phyloP scores from a whole-genome alignment of 768 basidiomycete species.

The Naematelia aurantialba region DNA sequence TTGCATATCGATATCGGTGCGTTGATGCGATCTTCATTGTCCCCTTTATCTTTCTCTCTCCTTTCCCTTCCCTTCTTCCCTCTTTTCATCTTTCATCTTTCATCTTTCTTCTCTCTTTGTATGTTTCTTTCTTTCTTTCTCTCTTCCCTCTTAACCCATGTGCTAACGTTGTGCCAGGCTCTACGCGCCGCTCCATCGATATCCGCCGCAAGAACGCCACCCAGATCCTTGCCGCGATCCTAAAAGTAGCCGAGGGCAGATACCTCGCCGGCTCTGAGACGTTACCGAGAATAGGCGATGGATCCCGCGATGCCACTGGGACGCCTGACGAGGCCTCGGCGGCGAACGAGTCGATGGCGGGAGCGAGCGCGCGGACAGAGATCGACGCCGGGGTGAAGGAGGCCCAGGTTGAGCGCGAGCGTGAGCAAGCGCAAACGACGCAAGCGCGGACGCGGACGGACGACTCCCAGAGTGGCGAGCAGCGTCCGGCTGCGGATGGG shows the following conservation, averaged over 20 bases:
- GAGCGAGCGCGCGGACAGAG: not conserved
- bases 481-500: no score
- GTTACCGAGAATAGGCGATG: not conserved
- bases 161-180: not conserved
- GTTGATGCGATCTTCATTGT: not conserved
- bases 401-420: not conserved
- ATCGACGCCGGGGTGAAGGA: not conserved
- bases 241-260: not conserved
- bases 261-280: not conserved
- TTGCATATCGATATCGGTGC: not conserved
- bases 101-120: not conserved
- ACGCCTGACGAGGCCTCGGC: not conserved
- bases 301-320: not conserved
- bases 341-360: not conserved
- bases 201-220: not conserved
- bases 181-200: not conserved
- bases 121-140: not conserved
- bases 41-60: slow-evolving; percentile 1
- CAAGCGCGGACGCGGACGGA: no score
- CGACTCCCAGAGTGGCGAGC: no score
- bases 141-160: not conserved
- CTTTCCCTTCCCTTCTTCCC: not conserved
- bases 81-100: not conserved
- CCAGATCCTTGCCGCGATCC: not conserved
- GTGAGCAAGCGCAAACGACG: not conserved